phyloP scores from a whole-genome alignment of 306 rosid species.

The Malus asiatica region DNA sequence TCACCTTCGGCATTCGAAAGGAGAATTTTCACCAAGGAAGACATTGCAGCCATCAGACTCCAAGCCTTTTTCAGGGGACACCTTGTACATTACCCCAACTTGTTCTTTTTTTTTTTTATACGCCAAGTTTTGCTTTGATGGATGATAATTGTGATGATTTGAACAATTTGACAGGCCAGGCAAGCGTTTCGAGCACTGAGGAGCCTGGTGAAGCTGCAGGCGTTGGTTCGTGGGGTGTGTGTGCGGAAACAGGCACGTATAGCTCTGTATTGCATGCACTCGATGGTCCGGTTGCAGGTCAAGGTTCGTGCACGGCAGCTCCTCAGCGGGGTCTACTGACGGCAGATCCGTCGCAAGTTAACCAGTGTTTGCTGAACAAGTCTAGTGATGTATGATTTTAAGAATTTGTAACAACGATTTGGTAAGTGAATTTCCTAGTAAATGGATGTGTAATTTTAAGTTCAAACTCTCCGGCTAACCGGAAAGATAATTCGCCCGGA shows the following conservation, averaged over 20 bases:
- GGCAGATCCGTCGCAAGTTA: neutral
- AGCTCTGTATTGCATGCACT: constrained; percentile 75
- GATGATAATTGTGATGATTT: neutral
- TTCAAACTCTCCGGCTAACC: neutral
- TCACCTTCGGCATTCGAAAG: neutral
- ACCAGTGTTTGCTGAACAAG: neutral
- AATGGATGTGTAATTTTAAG: neutral
- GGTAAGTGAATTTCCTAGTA: neutral
- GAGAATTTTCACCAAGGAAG: constrained; percentile 19
- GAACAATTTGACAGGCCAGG: constrained; percentile 50
- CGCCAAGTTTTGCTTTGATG: neutral
- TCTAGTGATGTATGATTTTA: neutral
- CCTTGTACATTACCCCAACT: constrained; percentile 45
- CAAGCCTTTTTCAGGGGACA: constrained; percentile 83
- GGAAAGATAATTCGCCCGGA: neutral
- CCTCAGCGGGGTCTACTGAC: constrained; percentile 10
- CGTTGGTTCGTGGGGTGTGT: constrained; percentile 62
- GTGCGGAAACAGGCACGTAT: constrained; percentile 62
- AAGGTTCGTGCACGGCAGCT: constrained; percentile 69
- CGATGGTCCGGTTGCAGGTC: constrained; percentile 61
- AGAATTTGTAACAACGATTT: neutral
- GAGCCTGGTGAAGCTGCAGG: constrained; percentile 84
- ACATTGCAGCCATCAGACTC: constrained; percentile 56
- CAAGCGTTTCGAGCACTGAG: constrained; percentile 54
- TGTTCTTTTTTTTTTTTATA: neutral